These are phyloP conservation scores for Boletus subcaerulescens DNA, from an alignment of 768 basidiomycete species.

Conservation along the genomic window DNA sequence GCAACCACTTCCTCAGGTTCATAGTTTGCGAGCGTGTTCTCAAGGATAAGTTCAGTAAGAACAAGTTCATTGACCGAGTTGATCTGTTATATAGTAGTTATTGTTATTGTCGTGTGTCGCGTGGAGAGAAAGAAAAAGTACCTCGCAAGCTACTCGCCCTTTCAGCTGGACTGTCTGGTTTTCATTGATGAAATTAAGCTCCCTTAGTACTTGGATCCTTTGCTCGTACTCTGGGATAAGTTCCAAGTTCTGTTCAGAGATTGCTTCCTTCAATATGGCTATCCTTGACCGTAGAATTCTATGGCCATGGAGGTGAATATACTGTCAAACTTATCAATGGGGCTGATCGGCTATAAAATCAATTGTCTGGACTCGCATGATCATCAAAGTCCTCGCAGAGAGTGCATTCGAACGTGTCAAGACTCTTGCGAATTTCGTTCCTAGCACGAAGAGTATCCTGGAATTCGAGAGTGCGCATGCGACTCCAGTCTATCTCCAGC, in stretches of 20 bases:
- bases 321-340: constrained; percentile 46
- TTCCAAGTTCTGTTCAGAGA: constrained; percentile 96
- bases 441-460: constrained; percentile 75
- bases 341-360: constrained; percentile 3
- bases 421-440: constrained; percentile 43
- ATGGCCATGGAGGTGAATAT: constrained; percentile 68
- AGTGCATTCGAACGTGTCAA: constrained; percentile 48
- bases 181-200: constrained; percentile 91
- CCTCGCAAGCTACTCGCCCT: constrained; percentile 97
- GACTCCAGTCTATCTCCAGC: constrained; percentile 82
- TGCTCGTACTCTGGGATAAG: constrained; percentile 97
- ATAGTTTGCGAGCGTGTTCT: constrained; percentile 87
- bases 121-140: constrained; percentile 28
- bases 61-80: constrained; percentile 98
- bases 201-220: constrained; percentile 84
- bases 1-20: constrained; percentile 97
- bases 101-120: not conserved
- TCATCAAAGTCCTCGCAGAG: constrained; percentile 65
- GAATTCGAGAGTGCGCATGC: constrained; percentile 84
- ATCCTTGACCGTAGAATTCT: constrained; percentile 75
- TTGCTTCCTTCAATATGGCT: constrained; percentile 71
- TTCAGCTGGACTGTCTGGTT: constrained; percentile 95
- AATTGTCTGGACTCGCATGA: constrained; percentile 55
- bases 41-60: constrained; percentile 93
- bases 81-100: constrained; percentile 54